These are phyloP conservation scores for Ensete glaucum DNA, from an alignment of 176 grass and related monocot genomes.

Conservation along the genomic window DNA sequence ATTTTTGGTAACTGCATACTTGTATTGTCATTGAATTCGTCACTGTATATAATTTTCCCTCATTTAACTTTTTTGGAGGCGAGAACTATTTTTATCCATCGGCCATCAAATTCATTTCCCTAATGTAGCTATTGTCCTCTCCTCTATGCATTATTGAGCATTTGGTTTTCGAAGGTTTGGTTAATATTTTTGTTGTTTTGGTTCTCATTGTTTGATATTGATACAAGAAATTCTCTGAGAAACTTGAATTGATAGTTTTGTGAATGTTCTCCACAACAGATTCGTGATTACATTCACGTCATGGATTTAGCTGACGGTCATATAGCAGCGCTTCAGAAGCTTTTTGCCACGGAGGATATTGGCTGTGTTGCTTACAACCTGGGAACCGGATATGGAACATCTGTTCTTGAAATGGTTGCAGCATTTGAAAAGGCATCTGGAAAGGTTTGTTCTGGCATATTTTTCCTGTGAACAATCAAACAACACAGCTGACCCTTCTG, in stretches of 20 bases:
- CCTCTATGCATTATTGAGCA: too few species aligned
- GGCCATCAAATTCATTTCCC: too few species aligned
- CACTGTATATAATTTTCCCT: too few species aligned
- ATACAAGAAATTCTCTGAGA: background rate
- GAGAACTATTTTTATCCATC: too few species aligned
- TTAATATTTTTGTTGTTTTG: too few species aligned
- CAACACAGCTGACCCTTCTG: background rate
- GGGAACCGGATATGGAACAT: conserved; percentile 67
- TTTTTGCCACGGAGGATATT: conserved; percentile 47
- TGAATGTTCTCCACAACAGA: conserved; percentile 24
- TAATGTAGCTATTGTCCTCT: too few species aligned
- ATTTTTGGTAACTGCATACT: too few species aligned
- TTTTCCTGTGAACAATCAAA: background rate
- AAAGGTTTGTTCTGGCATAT: conserved; percentile 33
- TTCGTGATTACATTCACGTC: conserved; percentile 91
- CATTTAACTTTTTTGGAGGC: too few species aligned
- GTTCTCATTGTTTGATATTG: too few species aligned
- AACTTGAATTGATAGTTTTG: background rate
- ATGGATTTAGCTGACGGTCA: conserved; percentile 91
- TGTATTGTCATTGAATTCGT: too few species aligned
- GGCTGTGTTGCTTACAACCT: conserved; percentile 89
- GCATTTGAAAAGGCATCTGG: conserved; percentile 78
- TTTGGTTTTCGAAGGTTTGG: too few species aligned
- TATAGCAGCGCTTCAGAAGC: conserved; percentile 67
- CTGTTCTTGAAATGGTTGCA: conserved; percentile 74